Evolutionary conservation across 495 filamentous ascomycete genomes (phyloP).

Genomic region (Glarea lozoyensis): DNA sequence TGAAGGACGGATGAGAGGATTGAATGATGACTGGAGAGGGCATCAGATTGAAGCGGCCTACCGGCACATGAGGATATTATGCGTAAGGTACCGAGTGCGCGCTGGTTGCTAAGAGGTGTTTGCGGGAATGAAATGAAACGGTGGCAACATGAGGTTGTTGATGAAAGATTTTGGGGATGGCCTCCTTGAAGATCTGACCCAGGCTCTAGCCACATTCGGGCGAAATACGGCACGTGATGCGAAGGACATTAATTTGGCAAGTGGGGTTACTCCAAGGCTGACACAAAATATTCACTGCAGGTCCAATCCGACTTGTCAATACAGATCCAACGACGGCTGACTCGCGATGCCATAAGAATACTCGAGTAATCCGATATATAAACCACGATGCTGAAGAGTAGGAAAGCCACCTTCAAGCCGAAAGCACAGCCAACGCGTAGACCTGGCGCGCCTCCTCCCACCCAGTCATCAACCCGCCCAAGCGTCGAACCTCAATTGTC

Average conservation of each 20-base stretch:
- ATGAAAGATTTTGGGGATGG: neutral
- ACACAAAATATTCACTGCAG: no score
- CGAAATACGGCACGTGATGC: no score
- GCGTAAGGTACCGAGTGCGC: neutral
- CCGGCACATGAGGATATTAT: slow-evolving; percentile 4
- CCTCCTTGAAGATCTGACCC: neutral
- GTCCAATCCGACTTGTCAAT: no score
- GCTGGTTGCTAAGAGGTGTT: slow-evolving; percentile 10
- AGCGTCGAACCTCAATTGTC: slow-evolving; percentile 21
- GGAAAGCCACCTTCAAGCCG: slow-evolving; percentile 11
- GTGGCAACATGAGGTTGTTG: no score
- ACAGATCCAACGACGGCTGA: no score
- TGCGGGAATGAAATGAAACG: neutral
- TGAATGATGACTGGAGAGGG: slow-evolving; percentile 14
- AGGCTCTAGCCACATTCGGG: no score
- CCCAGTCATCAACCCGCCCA: slow-evolving; percentile 14
- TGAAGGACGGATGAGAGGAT: slow-evolving; percentile 51
- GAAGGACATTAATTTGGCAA: no score
- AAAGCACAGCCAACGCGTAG: slow-evolving; percentile 10
- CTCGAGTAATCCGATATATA: no score
- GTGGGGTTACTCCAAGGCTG: no score
- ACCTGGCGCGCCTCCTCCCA: slow-evolving; percentile 7
- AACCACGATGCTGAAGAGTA: slow-evolving; percentile 14
- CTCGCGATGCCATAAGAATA: neutral
- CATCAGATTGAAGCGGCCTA: slow-evolving; percentile 18